These are phyloP conservation scores for Pedinophyceae sp. DNA, from an alignment of 139 green algal genomes.

Conservation along the genomic window DNA sequence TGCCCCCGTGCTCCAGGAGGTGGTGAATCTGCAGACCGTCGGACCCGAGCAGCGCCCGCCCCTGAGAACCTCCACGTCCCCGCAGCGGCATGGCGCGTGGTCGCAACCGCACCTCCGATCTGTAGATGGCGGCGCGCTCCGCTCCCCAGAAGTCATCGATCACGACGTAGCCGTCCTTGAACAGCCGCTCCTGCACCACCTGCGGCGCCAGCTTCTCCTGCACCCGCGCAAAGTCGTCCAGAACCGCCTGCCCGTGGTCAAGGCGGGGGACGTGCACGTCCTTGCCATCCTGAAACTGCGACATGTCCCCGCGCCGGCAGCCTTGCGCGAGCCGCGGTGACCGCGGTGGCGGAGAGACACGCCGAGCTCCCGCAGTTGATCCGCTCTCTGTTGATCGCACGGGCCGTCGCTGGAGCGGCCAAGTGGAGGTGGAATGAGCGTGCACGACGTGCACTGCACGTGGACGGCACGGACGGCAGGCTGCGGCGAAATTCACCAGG, in stretches of 20 bases:
- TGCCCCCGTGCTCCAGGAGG: too few species aligned
- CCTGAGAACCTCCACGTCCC: not conserved
- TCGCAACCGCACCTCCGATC: not conserved
- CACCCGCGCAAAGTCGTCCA: not conserved
- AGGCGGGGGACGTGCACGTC: not conserved
- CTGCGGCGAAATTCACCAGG: too few species aligned
- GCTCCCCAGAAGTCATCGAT: not conserved
- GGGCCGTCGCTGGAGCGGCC: too few species aligned
- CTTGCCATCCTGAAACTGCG: not conserved
- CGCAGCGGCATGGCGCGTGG: not conserved
- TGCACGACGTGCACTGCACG: not conserved
- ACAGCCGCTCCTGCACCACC: not conserved
- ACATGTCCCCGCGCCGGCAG: too few species aligned
- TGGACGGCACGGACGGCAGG: too few species aligned
- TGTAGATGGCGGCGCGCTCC: not conserved
- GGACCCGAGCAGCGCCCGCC: not conserved
- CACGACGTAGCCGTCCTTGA: not conserved
- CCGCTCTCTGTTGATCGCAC: not conserved
- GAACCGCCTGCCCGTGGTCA: too few species aligned
- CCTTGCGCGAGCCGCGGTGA: not conserved
- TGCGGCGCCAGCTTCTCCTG: not conserved
- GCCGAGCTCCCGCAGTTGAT: too few species aligned
- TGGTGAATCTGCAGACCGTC: too few species aligned
- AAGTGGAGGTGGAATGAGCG: not conserved
- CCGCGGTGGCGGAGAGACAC: not conserved